These are phyloP conservation scores for Candida germanica DNA, from an alignment of 805 yeast species.

Conservation along the genomic window DNA sequence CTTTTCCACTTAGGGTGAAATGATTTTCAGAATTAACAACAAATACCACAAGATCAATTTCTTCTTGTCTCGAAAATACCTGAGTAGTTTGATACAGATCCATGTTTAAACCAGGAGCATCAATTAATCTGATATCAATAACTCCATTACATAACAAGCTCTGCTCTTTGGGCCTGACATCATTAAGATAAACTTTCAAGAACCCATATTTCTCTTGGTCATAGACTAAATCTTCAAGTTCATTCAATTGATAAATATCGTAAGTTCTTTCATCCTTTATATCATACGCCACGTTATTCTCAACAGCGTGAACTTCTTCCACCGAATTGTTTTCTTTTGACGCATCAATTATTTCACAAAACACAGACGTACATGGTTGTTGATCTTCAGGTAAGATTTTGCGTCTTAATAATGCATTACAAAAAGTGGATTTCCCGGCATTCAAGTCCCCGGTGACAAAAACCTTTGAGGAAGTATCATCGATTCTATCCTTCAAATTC, in stretches of 20 bases:
- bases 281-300: constrained; percentile 51
- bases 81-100: constrained; percentile 94
- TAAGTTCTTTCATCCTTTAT: constrained; percentile 63
- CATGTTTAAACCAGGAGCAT: constrained; percentile 95
- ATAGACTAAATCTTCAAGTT: constrained; percentile 67
- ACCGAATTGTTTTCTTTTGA: constrained; percentile 59
- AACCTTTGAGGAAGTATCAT: constrained; percentile 89
- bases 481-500: constrained; percentile 77
- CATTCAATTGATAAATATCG: constrained; percentile 49
- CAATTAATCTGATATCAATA: constrained; percentile 87
- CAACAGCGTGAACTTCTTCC: constrained; percentile 94
- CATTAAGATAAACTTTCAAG: constrained; percentile 79
- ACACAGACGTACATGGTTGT: constrained; percentile 95
- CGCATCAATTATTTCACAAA: constrained; percentile 90
- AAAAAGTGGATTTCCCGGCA: constrained; percentile 94
- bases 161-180: constrained; percentile 60
- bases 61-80: constrained; percentile 93
- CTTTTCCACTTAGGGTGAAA: constrained; percentile 90
- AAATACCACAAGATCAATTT: constrained; percentile 92
- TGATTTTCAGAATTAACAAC: constrained; percentile 97
- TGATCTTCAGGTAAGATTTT: constrained; percentile 90
- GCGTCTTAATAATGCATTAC: constrained; percentile 81
- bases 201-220: constrained; percentile 69
- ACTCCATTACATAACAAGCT: constrained; percentile 85
- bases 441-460: constrained; percentile 96